Percentiles rank a stretch among this genome's conserved stretches.
Conservation (phyloP, 169 alveolate species). For the Plasmodium gallinaceum region DNA sequence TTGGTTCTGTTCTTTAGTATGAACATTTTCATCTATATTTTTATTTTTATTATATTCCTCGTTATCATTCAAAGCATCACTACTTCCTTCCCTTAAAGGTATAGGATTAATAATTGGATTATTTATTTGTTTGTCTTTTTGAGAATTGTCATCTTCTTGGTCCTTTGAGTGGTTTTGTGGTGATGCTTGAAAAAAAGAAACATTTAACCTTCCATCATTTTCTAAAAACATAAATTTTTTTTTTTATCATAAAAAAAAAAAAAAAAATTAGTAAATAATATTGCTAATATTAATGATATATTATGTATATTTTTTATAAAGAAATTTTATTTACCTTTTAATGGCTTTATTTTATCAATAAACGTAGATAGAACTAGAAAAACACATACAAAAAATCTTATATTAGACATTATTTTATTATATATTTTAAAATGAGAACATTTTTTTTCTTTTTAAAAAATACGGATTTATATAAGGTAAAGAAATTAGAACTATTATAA, state of each 20-base stretch:
- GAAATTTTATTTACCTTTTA: conserved; percentile 32
- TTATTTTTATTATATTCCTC: neutral
- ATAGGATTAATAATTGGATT: conserved; percentile 12
- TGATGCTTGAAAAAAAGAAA: conserved; percentile 15
- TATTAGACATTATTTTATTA: conserved; percentile 37
- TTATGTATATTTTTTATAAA: neutral
- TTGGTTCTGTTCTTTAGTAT: neutral
- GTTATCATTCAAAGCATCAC: neutral
- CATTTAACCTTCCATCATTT: neutral
- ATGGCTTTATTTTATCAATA: conserved; percentile 19
- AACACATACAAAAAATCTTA: conserved; percentile 42
- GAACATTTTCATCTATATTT: neutral
- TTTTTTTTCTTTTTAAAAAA: conserved; percentile 16
- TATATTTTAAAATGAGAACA: conserved; percentile 46
- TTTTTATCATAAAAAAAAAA: neutral
- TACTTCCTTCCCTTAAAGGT: neutral
- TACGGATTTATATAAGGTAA: neutral
- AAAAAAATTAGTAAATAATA: neutral
- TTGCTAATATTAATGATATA: neutral
- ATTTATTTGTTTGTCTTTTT: neutral
- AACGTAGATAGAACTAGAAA: conserved; percentile 51
- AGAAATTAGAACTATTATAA: no score
- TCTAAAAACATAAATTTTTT: conserved; percentile 11
- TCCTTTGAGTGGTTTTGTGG: neutral
- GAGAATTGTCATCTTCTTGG: neutral